Base-by-base conservation (phyloP, 306 rosid species). In the Macrotyloma uniflorum region DNA sequence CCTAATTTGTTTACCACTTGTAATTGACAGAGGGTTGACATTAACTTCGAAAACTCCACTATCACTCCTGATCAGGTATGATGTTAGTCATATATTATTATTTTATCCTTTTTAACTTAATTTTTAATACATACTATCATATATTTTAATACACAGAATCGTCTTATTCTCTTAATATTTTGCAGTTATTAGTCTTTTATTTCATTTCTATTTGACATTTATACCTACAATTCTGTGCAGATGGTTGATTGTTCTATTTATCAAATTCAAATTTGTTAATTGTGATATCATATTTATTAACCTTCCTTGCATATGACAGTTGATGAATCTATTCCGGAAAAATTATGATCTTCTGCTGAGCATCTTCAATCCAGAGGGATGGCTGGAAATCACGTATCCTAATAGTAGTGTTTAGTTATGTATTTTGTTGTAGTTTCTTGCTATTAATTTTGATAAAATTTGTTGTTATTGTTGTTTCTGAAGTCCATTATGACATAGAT, bases 331-430 rank as follows among this genome's bases (percentile, higher is more conserved):
- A 80, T 93, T 93, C 67, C 87, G 79, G 79, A 93, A 90, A 85
- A 93, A 90, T 71, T 91, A 86, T 63, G 86, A 90, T 86, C 75
- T 93, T 86, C 86, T 93, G 79, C 86, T 93, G 53, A 72, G 89
- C 71, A 88, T 93, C 84, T 93, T 93, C 92, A 93, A 91, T 77
- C 97, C 98, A 43, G 89, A 93, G 62, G 98, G 97, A 73, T 93
- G 98, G 98, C 93, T 91, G 14, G 98, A 93, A 71, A 91, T 90
- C 78, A 93, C 96, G 97, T 93, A 91, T 93, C 98, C 97, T 91
- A 20, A 67, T n/a, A n/a, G n/a, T n/a, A n/a, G n/a, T n/a, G n/a
- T n/a, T n/a, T n/a, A n/a, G n/a, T n/a, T n/a, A n/a, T n/a, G n/a
- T n/a, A n/a, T n/a, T n/a, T n/a, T n/a, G n/a, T n/a, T n/a, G n/a